A percentile compares a stretch with the other conserved stretches of the same genome.
Conservation (phyloP, 2,329 filamentous ascomycete species). For the Fusarium sp. region DNA sequence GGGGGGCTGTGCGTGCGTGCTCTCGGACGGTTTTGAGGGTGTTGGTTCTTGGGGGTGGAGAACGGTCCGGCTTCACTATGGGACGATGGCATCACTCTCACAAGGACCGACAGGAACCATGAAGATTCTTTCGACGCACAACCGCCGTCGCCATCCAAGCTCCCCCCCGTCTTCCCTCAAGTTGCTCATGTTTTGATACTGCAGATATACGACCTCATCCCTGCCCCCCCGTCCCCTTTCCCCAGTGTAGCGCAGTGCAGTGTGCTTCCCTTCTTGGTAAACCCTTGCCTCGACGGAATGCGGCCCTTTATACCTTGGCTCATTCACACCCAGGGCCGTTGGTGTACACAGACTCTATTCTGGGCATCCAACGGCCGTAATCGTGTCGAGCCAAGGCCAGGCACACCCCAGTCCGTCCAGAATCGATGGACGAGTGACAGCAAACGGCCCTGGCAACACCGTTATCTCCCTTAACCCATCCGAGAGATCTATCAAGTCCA, state of each 20-base stretch:
- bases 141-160: background rate
- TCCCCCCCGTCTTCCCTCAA: background rate
- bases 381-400: background rate
- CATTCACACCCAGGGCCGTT: slow-evolving; percentile 1
- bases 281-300: slow-evolving; percentile 29
- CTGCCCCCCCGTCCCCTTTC: background rate
- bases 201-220: slow-evolving; percentile 4
- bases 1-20: slow-evolving; percentile 32
- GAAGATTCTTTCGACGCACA: slow-evolving; percentile 18
- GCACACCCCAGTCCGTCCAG: slow-evolving; percentile 13
- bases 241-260: background rate
- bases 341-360: slow-evolving; percentile 19
- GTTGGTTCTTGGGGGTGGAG: slow-evolving; percentile 35
- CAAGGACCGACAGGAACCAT: slow-evolving; percentile 13
- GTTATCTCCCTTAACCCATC: slow-evolving; percentile 39
- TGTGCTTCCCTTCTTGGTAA: background rate
- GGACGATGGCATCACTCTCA: slow-evolving; percentile 30
- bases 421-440: slow-evolving; percentile 12
- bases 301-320: slow-evolving; percentile 38
- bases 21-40: slow-evolving; percentile 24
- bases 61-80: slow-evolving; percentile 19
- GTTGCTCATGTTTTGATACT: slow-evolving; percentile 4
- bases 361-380: slow-evolving; percentile 17
- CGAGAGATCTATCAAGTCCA: slow-evolving; percentile 41
- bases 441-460: slow-evolving; percentile 27